Base-by-base conservation (phyloP, 129 eudicot genomes). In the Rutidosis leptorrhynchoides region DNA sequence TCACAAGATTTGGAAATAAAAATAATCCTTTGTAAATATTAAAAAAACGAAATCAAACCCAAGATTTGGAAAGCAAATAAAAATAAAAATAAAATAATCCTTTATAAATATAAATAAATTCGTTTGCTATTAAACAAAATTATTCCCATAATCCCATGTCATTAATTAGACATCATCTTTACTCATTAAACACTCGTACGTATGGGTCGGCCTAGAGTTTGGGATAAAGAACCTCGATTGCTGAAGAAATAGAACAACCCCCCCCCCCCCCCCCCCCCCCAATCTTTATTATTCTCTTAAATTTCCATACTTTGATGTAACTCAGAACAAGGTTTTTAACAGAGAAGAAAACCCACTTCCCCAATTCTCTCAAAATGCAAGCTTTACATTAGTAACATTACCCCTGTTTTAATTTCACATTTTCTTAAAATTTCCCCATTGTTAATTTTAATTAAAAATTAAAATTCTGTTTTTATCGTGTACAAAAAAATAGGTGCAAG, bases 401-500 rank as follows among this genome's bases (percentile, higher is more conserved):
- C 4, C 77, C 40, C 72, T 73, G 57, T 77, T 49, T 55, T 25
- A 61, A 49, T 52, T 25, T 19, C 65, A 73, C 49, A 74, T 65
- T 65, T 65, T 74, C 67, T 65, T 66, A 62, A 67, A 46, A 22
- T 66, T 23, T 58, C 9, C 3, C 73, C 35, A 66, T 74, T 67
- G 37, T 65, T 65, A 65, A 7, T 74, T 45, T 52, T 33, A 30
- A 21, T 21, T 24, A 0, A 8, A 8, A 0, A 10, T 53, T 12
- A 0, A 26, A 0, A 1, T 6, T 26, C 11, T 59, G 45, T 75
- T 74, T 75, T 67, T 75, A 62, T 75, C 59, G 79, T 7, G 74
- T 75, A 67, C 74, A 67, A 42, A 61, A 64, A 78, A 64, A 65
- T 30, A 74, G 69, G 79, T 29, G 74, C 35, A 15, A 56, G 72